Conservation (phyloP, 2,329 filamentous ascomycete genomes). For the Fusarium buxicola region DNA sequence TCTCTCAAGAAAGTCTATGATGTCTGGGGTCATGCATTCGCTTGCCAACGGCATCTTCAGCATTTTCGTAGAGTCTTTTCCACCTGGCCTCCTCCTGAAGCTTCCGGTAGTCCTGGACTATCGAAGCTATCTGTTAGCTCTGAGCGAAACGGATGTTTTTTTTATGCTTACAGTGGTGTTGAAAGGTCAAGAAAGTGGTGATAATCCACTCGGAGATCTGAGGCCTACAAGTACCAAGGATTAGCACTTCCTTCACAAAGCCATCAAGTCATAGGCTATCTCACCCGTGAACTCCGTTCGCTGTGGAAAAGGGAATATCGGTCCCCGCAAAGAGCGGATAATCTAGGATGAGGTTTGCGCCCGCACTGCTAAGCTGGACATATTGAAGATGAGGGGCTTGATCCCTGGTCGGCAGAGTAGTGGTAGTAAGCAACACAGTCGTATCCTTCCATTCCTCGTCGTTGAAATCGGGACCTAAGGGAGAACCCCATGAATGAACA, state of each 20-base stretch:
- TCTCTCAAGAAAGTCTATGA: accelerated
- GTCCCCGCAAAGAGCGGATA: constrained; percentile 62
- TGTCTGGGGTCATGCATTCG: constrained; percentile 61
- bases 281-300: constrained; percentile 69
- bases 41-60: constrained; percentile 54
- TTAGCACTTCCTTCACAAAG: neutral
- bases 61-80: constrained; percentile 47
- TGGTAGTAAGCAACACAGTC: constrained; percentile 61
- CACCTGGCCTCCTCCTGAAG: constrained; percentile 58
- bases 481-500: constrained; percentile 46
- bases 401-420: constrained; percentile 55
- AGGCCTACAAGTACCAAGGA: constrained; percentile 52
- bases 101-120: constrained; percentile 60
- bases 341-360: constrained; percentile 62
- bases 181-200: constrained; percentile 61
- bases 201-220: constrained; percentile 70
- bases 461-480: constrained; percentile 42
- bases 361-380: constrained; percentile 66
- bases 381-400: constrained; percentile 61
- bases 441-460: constrained; percentile 59
- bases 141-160: neutral
- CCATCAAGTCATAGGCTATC: too few relatives aligned
- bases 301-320: constrained; percentile 63
- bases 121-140: accelerated
- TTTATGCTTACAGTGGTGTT: constrained; percentile 58